Conservation (phyloP, 73 alveolate species). For the Paramecium caudatum region DNA sequence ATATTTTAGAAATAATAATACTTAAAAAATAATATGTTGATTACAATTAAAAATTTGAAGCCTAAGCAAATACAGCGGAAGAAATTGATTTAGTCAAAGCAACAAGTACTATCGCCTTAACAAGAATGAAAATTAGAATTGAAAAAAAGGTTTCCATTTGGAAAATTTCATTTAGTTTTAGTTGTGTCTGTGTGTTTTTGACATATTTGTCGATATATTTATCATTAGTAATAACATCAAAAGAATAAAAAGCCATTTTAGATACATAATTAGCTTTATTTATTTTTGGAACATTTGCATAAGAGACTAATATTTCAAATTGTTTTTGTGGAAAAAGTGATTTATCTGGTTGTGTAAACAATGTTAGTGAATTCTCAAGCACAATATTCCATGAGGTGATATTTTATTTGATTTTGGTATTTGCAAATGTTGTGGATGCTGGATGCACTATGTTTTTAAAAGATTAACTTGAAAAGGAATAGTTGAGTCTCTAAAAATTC, state of each 20-base stretch:
- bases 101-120: background rate
- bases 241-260: background rate
- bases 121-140: constrained; percentile 46
- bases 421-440: constrained; percentile 66
- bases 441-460: constrained; percentile 64
- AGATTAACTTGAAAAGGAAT: constrained; percentile 54
- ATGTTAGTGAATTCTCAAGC: background rate
- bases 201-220: constrained; percentile 30
- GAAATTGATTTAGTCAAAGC: background rate
- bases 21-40: constrained; percentile 10
- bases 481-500: background rate
- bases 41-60: background rate
- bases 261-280: constrained; percentile 25
- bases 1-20: background rate
- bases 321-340: constrained; percentile 49
- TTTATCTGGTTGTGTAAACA: background rate
- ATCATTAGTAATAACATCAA: background rate
- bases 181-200: constrained; percentile 45
- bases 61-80: background rate
- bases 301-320: background rate
- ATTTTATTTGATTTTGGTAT: constrained; percentile 26
- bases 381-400: constrained; percentile 24
- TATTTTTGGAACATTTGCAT: constrained; percentile 65
- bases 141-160: constrained; percentile 53
- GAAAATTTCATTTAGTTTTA: constrained; percentile 56